Base-by-base conservation (phyloP, 805 yeast species). In the Pachysolen tannophilus region DNA sequence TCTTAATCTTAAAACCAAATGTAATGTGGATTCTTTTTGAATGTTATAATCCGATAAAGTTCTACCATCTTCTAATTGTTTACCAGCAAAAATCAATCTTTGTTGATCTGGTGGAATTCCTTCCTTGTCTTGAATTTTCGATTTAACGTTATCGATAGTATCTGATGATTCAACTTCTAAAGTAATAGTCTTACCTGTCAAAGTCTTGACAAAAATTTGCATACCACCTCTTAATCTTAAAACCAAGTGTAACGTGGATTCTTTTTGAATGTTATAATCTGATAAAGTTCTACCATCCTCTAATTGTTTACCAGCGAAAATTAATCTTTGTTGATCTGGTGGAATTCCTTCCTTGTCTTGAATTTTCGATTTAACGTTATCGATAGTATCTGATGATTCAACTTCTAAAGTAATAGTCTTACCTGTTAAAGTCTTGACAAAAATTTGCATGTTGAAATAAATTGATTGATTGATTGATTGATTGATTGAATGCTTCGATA, bases 351-450 rank as follows among this genome's bases (percentile, higher is more conserved):
- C 95, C 75, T 86, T 86, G 69, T 86, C 95, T 67, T 86, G 95
- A 56, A 86, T 86, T 78, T 86, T 86, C 53, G 90, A 74, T 75
- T 86, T 86, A 65, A 86, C 95, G 56, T 86, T 86, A 71, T 86
- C 95, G 58, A 86, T 86, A 49, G 95, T 85, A 72, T 86, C 95
- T 40, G 94, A 84, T 43, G 95, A 85, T 68, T 86, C 95, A 51
- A 86, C 92, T 64, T 76, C 78, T 47, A 72, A 67, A 46, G 80
- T 66, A 74, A 92, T 90, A 63, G 97, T 82, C 86, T 90, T 90
- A 75, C 97, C 97, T 58, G 97, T 88, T 67, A 92, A 80, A 75
- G 98, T 90, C 76, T 90, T 92, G 72, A 92, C 97, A 75, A 92
- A 92, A 76, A 90, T 88, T 77, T 84, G 94, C 94, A 83, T 82